Evolutionary conservation across 352 stramenopile species (phyloP).

Genomic region (Phytophthora megakarya): DNA sequence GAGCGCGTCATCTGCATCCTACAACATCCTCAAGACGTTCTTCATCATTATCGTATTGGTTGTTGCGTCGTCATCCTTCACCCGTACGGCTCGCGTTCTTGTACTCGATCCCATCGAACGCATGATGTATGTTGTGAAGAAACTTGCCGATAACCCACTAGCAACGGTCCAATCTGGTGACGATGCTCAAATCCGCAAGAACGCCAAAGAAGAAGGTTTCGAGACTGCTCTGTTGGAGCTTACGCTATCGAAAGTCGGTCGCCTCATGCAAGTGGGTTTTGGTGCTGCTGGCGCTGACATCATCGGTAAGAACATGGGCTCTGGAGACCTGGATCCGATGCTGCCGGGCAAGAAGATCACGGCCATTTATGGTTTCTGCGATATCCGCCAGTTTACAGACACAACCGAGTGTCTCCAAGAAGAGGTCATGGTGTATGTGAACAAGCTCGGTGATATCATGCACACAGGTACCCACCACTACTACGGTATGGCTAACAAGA

Average conservation of each 20-base stretch:
- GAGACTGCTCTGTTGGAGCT: constrained; percentile 83
- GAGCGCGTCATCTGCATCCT: constrained; percentile 56
- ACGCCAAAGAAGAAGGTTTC: constrained; percentile 80
- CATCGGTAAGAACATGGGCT: constrained; percentile 88
- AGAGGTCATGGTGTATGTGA: constrained; percentile 93
- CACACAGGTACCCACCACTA: constrained; percentile 87
- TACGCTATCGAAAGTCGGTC: constrained; percentile 82
- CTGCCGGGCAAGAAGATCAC: constrained; percentile 90
- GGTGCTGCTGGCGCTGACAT: constrained; percentile 81
- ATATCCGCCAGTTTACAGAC: constrained; percentile 94
- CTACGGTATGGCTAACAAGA: constrained; percentile 90
- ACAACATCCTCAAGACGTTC: constrained; percentile 87
- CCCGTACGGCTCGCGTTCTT: constrained; percentile 79
- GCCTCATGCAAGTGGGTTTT: constrained; percentile 88
- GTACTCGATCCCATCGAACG: constrained; percentile 91
- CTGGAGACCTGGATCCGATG: constrained; percentile 89
- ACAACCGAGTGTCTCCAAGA: constrained; percentile 91
- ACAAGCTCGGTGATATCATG: constrained; percentile 91
- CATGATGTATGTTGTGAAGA: constrained; percentile 91
- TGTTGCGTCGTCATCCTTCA: constrained; percentile 80
- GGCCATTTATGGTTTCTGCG: constrained; percentile 95
- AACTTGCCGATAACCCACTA: constrained; percentile 88
- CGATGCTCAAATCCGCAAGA: constrained; percentile 71
- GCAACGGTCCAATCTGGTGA: constrained; percentile 78
- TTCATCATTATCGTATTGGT: constrained; percentile 90